Conservation (phyloP, 2,329 filamentous ascomycete genomes). For the Lomentospora prolificans region DNA sequence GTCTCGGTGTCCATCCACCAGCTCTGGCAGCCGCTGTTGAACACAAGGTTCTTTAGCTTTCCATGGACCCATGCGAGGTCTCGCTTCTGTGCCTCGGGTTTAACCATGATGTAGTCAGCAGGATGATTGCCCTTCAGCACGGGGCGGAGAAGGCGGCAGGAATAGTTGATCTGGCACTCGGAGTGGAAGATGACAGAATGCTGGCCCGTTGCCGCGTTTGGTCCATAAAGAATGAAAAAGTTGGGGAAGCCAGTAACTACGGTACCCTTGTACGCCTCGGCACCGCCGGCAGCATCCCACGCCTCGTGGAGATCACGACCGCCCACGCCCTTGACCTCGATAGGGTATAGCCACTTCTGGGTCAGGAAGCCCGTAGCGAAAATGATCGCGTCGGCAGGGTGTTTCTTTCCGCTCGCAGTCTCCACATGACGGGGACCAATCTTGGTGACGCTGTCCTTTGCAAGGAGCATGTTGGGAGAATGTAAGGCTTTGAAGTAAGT, state of each 20-base stretch:
- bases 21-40: slow-evolving; percentile 37
- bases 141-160: slow-evolving; percentile 23
- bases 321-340: slow-evolving; percentile 33
- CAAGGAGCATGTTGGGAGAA: slow-evolving; percentile 17
- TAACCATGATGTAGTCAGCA: slow-evolving; percentile 21
- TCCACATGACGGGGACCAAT: slow-evolving; percentile 10
- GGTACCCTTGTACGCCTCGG: slow-evolving; percentile 37
- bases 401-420: slow-evolving; percentile 9
- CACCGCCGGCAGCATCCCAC: slow-evolving; percentile 25
- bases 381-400: slow-evolving; percentile 26
- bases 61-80: slow-evolving; percentile 26
- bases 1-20: slow-evolving; percentile 40
- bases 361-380: slow-evolving; percentile 40
- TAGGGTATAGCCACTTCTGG: slow-evolving; percentile 32
- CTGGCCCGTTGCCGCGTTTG: slow-evolving; percentile 32
- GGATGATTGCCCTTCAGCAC: slow-evolving; percentile 20
- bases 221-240: slow-evolving; percentile 31
- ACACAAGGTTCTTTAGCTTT: slow-evolving; percentile 33
- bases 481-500: slow-evolving; percentile 33
- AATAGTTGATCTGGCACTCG: slow-evolving; percentile 41
- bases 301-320: slow-evolving; percentile 28
- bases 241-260: slow-evolving; percentile 36
- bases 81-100: slow-evolving; percentile 16
- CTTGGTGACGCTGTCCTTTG: slow-evolving; percentile 1
- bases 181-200: slow-evolving; percentile 38